phyloP scores from a whole-genome alignment of 2,329 filamentous ascomycete species.

The Paramyrothecium sp. region DNA sequence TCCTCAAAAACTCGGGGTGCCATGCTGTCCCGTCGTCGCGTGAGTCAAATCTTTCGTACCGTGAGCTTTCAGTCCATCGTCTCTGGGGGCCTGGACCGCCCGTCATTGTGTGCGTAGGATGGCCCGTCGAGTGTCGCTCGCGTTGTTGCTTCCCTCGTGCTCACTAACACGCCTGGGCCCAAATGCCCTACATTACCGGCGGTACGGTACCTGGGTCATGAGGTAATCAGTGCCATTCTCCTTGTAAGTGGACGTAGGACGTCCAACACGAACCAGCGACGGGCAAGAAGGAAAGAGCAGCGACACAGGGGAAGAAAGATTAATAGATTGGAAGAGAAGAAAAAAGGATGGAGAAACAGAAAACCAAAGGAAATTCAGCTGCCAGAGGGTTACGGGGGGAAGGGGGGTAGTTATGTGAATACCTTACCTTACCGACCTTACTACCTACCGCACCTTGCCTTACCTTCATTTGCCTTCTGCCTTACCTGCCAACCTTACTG shows the following conservation, averaged over 20 bases:
- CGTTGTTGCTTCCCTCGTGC: too few relatives aligned
- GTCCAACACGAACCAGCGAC: background rate
- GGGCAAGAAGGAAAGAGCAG: background rate
- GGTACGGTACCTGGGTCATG: background rate
- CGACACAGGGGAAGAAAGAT: constrained; percentile 17
- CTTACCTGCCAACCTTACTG: background rate
- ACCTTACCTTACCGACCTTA: constrained; percentile 16
- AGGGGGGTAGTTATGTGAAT: constrained; percentile 36
- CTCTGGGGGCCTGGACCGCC: too few relatives aligned
- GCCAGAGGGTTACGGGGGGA: constrained; percentile 28
- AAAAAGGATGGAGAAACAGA: constrained; percentile 13
- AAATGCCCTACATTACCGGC: too few relatives aligned
- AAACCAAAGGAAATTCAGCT: constrained; percentile 24
- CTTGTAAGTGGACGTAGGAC: background rate
- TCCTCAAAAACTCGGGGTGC: constrained; percentile 16
- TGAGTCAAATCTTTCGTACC: constrained; percentile 8
- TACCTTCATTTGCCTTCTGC: constrained; percentile 9
- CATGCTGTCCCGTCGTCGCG: background rate
- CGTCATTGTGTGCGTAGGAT: too few relatives aligned
- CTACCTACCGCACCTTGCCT: constrained; percentile 7
- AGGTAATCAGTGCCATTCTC: background rate
- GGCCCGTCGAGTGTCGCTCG: too few relatives aligned
- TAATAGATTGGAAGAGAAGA: constrained; percentile 11
- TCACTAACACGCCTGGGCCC: too few relatives aligned
- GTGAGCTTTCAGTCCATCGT: background rate